phyloP scores from a whole-genome alignment of 202 grass and related monocot species.

The Panicum virgatum region DNA sequence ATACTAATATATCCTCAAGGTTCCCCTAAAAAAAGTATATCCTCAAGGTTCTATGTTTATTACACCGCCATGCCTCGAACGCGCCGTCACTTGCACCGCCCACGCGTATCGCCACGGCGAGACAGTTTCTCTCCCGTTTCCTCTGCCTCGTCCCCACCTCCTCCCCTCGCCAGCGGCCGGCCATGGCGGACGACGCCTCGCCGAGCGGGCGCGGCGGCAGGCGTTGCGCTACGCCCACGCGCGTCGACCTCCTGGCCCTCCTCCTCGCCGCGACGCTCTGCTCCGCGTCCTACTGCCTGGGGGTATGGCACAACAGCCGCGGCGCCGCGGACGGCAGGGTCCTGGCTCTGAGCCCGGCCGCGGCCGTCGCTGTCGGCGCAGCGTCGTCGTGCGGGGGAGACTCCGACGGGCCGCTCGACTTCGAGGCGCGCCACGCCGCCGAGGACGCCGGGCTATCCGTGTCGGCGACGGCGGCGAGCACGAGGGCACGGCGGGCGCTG shows the following conservation, averaged over 20 bases:
- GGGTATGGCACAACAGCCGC: slow-evolving; percentile 62
- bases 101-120: background rate
- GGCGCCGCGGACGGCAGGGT: slow-evolving; percentile 34
- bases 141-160: background rate
- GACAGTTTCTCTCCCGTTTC: background rate
- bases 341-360: slow-evolving; percentile 8
- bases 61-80: too few relatives aligned
- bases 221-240: slow-evolving; percentile 13
- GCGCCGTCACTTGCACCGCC: too few relatives aligned
- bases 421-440: slow-evolving; percentile 57
- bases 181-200: background rate
- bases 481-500: slow-evolving; percentile 37
- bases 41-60: too few relatives aligned
- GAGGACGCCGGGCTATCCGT: slow-evolving; percentile 46
- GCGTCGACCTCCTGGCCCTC: slow-evolving; percentile 41
- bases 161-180: background rate
- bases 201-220: background rate
- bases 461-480: background rate
- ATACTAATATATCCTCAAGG: too few relatives aligned
- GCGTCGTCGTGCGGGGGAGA: slow-evolving; percentile 8
- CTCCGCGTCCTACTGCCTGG: slow-evolving; percentile 60
- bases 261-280: slow-evolving; percentile 58
- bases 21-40: too few relatives aligned
- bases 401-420: slow-evolving; percentile 50
- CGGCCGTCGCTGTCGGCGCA: background rate